Evolutionary conservation across 768 basidiomycete species (phyloP), one percentile per base, ranked within the genome.

Genomic region (Lanmaoa rubissima): DNA sequence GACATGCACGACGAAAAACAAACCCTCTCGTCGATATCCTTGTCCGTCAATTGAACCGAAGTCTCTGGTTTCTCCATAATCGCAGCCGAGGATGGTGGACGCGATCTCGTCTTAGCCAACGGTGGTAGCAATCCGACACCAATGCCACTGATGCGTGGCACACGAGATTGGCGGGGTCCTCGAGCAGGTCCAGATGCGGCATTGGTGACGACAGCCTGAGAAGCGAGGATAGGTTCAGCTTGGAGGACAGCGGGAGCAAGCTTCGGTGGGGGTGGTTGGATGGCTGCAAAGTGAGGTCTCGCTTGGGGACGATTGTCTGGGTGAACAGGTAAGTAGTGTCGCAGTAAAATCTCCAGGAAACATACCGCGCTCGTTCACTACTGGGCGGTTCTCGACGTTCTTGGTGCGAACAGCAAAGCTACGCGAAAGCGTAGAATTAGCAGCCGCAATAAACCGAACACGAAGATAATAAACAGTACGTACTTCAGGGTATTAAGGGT

Each of bases 401-500:
- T 92, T 92, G 19, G 92, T 90, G 39, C 89, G 82, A 38, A 86
- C 84, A 14, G 90, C 91, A 63, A 93, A 94, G 67, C 90, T 84
- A 62, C 11, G 12, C 75, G 41, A 47, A 47, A n/a, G 17, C 39
- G 9, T 19, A 17, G 19, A 47, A 53, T 54, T 13, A 55, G 35
- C 10, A 34, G 24, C 21, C 19, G 2, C 26, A 11, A 24, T 7
- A 39, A 46, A 46, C 28, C 11, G 42, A 35, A n/a, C 17, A 11
- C 17, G 11, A 44, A 48, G 19, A 44, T 28, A 52, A 52, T 5
- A 12, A 48, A 36, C 12, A 41, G 21, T 26, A 73, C 79, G 48
- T 64, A 91, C 92, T 94, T 93, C n/a, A 96, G 78, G 5, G 94
- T 95, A 69, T 94, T 93, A 16, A 94, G 76, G 5, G 92, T 93